Base-by-base conservation (phyloP, 2,329 filamentous ascomycete species). In the Paecilomyces dactylethromorphus region DNA sequence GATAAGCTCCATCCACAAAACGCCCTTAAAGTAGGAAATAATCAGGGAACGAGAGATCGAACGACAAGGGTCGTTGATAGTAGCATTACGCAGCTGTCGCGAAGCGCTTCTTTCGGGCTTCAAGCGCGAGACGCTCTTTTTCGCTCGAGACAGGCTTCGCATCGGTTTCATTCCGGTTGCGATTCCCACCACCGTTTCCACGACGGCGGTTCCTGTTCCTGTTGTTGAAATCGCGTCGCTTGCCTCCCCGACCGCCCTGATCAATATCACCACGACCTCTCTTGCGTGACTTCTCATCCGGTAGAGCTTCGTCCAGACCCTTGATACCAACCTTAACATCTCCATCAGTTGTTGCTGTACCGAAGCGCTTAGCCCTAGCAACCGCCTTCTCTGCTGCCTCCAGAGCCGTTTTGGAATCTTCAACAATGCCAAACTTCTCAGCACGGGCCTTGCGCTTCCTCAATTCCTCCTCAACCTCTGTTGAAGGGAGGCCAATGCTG, bases 81-180 rank as follows among this genome's bases (percentile, higher is more conserved):
- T 33, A 18, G 55, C 29, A 57, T 65, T 61, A 74, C 29, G 68
- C 68, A 24, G 69, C 67, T 39, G 71, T 62, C 51, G 69, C 71
- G 64, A 81, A 81, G 56, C 77, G 73, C 69, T 78, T 77, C 71
- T 78, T 80, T 64, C 79, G 73, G 57, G 76, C 77, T 60, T 81
- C 79, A 63, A 79, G 68, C 4, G 77, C 78, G 56, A 65, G 58
- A 55, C 63, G 63, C 65, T 81, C 78, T 63, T 77, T 74, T 39
- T 79, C 76, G 58, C 70, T 76, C 61, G 65, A 69, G 29, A 61
- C 65, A 11, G 59, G 56, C 33, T 60, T 62, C 29, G 56, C 35
- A 59, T 65, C 57, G 52, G 32, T 63, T 33, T 61, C 58, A 56
- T 62, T 62, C 55, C 64, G 66, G 26, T 65, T 66, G 50, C 65